These are phyloP conservation scores for Oidium heveae DNA, from an alignment of 2,329 filamentous ascomycete genomes.

Conservation along the genomic window DNA sequence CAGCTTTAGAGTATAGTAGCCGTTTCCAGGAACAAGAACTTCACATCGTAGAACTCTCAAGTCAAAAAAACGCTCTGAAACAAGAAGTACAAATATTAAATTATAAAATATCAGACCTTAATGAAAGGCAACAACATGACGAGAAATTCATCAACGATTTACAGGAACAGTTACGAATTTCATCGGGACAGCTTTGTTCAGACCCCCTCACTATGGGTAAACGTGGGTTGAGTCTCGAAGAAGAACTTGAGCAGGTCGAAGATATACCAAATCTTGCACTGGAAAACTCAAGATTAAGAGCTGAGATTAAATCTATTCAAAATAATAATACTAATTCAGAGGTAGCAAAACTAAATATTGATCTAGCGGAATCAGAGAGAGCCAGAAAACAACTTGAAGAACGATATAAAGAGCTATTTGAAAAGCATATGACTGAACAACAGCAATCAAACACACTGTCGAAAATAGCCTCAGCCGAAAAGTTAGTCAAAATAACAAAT, in stretches of 20 bases:
- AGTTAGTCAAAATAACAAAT: conserved; percentile 23
- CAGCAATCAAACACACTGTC: conserved; percentile 31
- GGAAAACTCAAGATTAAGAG: conserved; percentile 30
- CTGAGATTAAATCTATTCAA: conserved; percentile 33
- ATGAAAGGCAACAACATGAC: conserved; percentile 19
- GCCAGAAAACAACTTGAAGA: conserved; percentile 26
- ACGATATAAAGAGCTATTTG: conserved; percentile 29
- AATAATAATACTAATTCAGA: conserved; percentile 28
- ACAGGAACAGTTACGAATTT: conserved; percentile 23
- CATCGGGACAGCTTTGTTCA: conserved; percentile 3
- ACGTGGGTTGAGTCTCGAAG: conserved; percentile 24
- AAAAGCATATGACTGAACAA: conserved; percentile 30
- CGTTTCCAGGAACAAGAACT: conserved; percentile 14
- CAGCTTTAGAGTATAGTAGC: conserved; percentile 16
- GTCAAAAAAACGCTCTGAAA: conserved; percentile 21
- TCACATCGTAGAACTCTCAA: conserved; percentile 13
- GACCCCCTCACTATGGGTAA: conserved; percentile 4
- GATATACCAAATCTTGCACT: conserved; percentile 22
- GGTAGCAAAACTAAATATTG: conserved; percentile 25
- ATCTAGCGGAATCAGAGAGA: conserved; percentile 28
- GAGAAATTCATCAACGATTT: conserved; percentile 24
- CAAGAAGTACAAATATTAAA: conserved; percentile 16
- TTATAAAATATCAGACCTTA: conserved; percentile 11
- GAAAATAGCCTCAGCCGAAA: conserved; percentile 25
- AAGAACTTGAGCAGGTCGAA: conserved; percentile 25